Base-by-base conservation (phyloP, 257 asterid species). In the Echites panduratus region DNA sequence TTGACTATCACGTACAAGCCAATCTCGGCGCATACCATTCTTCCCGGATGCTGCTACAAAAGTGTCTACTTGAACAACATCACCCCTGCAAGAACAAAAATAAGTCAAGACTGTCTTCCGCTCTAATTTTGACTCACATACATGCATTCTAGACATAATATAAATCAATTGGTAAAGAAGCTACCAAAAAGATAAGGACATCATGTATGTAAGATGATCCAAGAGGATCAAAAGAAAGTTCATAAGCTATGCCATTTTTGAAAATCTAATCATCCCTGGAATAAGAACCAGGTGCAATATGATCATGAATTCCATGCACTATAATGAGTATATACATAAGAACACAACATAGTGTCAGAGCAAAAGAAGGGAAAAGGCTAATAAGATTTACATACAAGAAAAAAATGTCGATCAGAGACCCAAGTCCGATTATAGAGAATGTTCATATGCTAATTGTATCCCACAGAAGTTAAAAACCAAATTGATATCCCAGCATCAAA, bases 21-120 rank as follows among this genome's bases (percentile, higher is more conserved):
- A 95, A 81, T 95, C 98, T 69, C 98, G 89, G 41, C 98, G 98
- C 99, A 95, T 90, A 29, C 98, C 98, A 83, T 95, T 92, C 82
- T 95, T 95, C 71, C 99, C 99, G 7, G 97, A 90, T 73, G 96
- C 98, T 68, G 94, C 95, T 49, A 95, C 96, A 96, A 96, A 95
- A 17, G 99, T 92, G 82, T 95, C 98, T 41, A 95, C 93, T 81
- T 92, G 98, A 81, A 92, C 96, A 79, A 88, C 93, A 84, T 95
- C 98, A 68, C 71, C 71, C 71, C 71, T 67, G 41, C 49, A 67
- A 67, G 41, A 67, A 67, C 19, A 12, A 67, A 22, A 40, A 67
- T 24, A 24, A 24, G 16, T 1, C 74, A 74, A 81, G 66, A 49
- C 1, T 29, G 2, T 47, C 20, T 14, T 41, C 49, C 48, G 16